A percentile compares a stretch with the other conserved stretches of the same genome.
Evolutionary conservation across 257 asterid genomes (phyloP).

Genomic region (Haberlea rhodopensis): DNA sequence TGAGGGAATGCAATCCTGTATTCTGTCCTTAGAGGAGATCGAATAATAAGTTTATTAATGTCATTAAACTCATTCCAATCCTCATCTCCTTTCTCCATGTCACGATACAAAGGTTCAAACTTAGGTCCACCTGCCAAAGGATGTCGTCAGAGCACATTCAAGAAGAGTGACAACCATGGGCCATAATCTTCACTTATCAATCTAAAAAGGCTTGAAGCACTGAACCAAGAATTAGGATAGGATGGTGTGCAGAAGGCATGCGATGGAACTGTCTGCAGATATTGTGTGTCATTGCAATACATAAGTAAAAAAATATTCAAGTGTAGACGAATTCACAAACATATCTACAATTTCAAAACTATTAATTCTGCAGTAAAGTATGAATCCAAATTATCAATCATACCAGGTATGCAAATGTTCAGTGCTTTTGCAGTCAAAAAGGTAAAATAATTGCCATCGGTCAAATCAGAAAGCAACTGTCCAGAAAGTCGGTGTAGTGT

Average conservation of each 20-base stretch:
- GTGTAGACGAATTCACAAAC: neutral
- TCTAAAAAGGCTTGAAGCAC: neutral
- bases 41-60: constrained; percentile 89
- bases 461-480: constrained; percentile 89
- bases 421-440: constrained; percentile 96
- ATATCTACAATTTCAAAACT: neutral
- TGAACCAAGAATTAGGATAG: neutral
- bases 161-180: neutral
- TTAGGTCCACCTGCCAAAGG: constrained; percentile 87
- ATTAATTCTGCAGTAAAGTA: neutral
- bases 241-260: neutral
- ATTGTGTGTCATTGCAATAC: neutral
- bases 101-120: constrained; percentile 96
- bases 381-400: constrained; percentile 13
- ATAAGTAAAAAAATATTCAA: neutral
- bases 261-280: neutral
- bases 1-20: constrained; percentile 97
- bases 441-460: constrained; percentile 88
- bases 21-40: constrained; percentile 98
- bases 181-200: constrained; percentile 5
- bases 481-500: constrained; percentile 98
- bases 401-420: constrained; percentile 99
- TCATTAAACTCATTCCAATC: constrained; percentile 99
- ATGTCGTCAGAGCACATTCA: constrained; percentile 14
- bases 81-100: constrained; percentile 99